Percentiles rank a stretch among this genome's conserved stretches.
phyloP scores from a whole-genome alignment of 345 rosid genomes.

The Hibiscus syriacus region DNA sequence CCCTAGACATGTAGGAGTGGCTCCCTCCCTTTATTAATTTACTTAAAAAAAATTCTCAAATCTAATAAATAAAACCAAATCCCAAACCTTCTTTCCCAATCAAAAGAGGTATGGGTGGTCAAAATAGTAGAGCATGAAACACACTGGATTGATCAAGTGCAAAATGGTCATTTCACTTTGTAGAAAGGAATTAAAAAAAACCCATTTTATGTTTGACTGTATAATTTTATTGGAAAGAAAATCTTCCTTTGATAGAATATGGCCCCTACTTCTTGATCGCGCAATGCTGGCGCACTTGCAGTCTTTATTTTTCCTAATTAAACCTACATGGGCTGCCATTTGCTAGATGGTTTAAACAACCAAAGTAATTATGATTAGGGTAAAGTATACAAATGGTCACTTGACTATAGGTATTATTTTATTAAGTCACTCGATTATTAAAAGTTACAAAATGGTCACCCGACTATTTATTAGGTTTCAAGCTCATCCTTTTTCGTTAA shows the following conservation, averaged over 20 bases:
- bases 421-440: too few species aligned
- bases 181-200: conserved; percentile 13
- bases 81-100: conserved; percentile 8
- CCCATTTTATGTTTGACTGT: too few species aligned
- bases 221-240: conserved; percentile 6
- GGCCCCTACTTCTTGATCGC: conserved; percentile 24
- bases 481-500: too few species aligned
- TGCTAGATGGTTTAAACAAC: conserved; percentile 33
- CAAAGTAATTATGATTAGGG: conserved; percentile 33
- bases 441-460: too few species aligned
- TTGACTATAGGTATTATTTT: too few species aligned
- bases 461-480: too few species aligned
- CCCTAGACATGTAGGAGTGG: conserved; percentile 19
- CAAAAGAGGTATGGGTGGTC: conserved; percentile 11
- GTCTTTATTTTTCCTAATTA: conserved; percentile 4
- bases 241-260: conserved; percentile 28
- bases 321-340: conserved; percentile 18
- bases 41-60: too few species aligned
- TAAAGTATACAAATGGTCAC: too few species aligned
- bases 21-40: neutral
- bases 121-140: neutral
- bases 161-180: conserved; percentile 11
- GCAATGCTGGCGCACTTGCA: neutral
- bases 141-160: neutral
- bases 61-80: too few species aligned